These are phyloP conservation scores for Sporothrix schenckii DNA, from an alignment of 2,329 filamentous ascomycete species.

Conservation along the genomic window DNA sequence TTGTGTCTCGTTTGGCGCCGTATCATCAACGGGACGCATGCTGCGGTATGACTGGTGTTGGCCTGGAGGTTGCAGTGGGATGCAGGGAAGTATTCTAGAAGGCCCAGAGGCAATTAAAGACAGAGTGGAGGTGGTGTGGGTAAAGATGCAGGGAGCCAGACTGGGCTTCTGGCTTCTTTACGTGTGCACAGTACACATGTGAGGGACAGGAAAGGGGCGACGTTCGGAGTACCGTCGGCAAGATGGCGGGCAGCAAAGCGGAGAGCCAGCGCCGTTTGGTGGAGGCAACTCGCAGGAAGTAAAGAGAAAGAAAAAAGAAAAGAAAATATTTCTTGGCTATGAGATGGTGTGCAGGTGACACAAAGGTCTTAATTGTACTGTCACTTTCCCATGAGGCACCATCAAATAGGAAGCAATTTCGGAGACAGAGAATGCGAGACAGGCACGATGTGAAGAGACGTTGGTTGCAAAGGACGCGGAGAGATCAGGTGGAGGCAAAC, in stretches of 20 bases:
- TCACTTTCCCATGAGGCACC: background rate
- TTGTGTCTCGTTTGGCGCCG: constrained; percentile 9
- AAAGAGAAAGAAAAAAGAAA: background rate
- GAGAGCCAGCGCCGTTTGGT: constrained; percentile 18
- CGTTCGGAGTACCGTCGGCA: background rate
- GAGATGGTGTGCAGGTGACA: constrained; percentile 2
- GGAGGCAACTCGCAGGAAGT: background rate
- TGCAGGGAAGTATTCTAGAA: constrained; percentile 33
- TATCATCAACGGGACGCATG: background rate
- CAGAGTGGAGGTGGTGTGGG: background rate
- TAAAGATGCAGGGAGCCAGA: background rate
- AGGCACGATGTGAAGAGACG: background rate
- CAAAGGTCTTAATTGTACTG: constrained; percentile 1
- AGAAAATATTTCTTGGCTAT: background rate
- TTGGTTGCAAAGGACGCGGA: background rate
- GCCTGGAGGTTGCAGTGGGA: constrained; percentile 2
- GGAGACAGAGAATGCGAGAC: constrained; percentile 14
- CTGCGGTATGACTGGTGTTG: background rate
- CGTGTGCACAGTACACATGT: no score
- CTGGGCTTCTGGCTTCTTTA: background rate
- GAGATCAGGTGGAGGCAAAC: background rate
- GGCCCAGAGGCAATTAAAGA: constrained; percentile 10
- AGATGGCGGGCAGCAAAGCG: constrained; percentile 30
- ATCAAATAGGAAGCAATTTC: background rate
- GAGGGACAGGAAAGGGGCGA: constrained; percentile 21